Base-by-base conservation (phyloP, 441 rosid genomes). In the Pelargonium fulgidum region DNA sequence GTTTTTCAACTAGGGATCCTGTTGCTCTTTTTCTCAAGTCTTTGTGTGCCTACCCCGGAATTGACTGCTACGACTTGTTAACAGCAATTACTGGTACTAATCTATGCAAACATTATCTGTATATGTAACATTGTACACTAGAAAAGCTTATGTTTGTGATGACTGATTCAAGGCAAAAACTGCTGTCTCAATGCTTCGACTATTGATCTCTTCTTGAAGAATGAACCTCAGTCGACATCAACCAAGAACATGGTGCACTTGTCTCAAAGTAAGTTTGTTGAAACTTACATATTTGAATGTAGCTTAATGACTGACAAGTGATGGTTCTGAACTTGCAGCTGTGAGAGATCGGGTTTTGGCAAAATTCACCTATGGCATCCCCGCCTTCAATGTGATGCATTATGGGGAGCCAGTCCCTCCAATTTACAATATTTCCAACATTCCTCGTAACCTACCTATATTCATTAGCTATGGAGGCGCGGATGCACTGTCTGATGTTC, bases 161-260 rank as follows among this genome's bases (percentile, higher is more conserved):
- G 17, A 16, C 1, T n/a, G 16, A 68, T 58, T 59, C 33, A 52
- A 88, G 97, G 99, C 62, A 75, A 73, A 64, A 94, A 91, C 66
- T 94, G 96, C 69, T 94, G 99, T 73, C 89, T 94, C 20, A 91
- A 94, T 72, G 54, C 84, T 56, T 83, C 99, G 16, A 87, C 92
- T 0, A 81, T 82, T 26, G 83, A 84, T 22, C 70, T 83, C 5
- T 90, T 91, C 75, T 26, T 88, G 44, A 73, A 76, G 65, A 87
- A 88, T 44, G 92, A 87, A 75, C 99, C 96, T 68, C 99, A 94
- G 64, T 79, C 99, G 16, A 85, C 96, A 64, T 68, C 99, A 63
- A 82, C 88, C 61, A 94, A 86, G 83, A 91, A 87, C 86, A 71
- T 93, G 96, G 85, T 94, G 41, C 99, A 94, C 75, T 82, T 94